Percentiles rank a stretch among this genome's conserved stretches.
Conservation (phyloP, 768 basidiomycete species). For the Amanita fuliginea region DNA sequence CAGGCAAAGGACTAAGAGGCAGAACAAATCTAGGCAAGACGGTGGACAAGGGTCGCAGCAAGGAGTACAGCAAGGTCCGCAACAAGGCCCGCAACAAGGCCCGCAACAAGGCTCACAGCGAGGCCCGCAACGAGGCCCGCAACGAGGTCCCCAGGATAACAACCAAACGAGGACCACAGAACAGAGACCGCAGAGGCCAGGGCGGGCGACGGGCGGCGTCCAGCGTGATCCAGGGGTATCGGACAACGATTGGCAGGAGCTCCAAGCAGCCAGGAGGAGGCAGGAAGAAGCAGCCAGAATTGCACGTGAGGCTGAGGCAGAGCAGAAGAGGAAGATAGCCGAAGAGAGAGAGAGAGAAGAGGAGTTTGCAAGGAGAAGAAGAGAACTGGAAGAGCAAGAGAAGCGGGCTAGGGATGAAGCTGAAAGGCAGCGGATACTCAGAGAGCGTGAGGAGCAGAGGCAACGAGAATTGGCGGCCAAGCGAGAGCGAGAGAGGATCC, state of each 20-base stretch:
- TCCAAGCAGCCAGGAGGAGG: constrained; percentile 29
- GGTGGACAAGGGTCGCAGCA: neutral
- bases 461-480: constrained; percentile 11
- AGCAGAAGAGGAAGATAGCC: constrained; percentile 13
- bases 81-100: neutral
- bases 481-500: constrained; percentile 9
- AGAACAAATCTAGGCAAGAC: neutral
- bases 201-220: neutral
- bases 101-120: neutral
- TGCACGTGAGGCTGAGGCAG: constrained; percentile 13
- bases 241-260: constrained; percentile 38
- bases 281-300: constrained; percentile 17
- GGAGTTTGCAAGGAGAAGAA: constrained; percentile 13
- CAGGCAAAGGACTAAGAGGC: neutral
- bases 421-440: constrained; percentile 17
- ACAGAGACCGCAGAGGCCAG: neutral
- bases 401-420: constrained; percentile 16
- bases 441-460: constrained; percentile 17
- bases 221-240: constrained; percentile 40
- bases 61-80: neutral
- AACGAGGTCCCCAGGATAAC: no score
- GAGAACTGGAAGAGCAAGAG: constrained; percentile 13
- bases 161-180: neutral
- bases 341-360: constrained; percentile 14
- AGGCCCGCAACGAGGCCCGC: neutral